phyloP scores from a whole-genome alignment of 352 stramenopile genomes.

The Elongisporangium prolatum region DNA sequence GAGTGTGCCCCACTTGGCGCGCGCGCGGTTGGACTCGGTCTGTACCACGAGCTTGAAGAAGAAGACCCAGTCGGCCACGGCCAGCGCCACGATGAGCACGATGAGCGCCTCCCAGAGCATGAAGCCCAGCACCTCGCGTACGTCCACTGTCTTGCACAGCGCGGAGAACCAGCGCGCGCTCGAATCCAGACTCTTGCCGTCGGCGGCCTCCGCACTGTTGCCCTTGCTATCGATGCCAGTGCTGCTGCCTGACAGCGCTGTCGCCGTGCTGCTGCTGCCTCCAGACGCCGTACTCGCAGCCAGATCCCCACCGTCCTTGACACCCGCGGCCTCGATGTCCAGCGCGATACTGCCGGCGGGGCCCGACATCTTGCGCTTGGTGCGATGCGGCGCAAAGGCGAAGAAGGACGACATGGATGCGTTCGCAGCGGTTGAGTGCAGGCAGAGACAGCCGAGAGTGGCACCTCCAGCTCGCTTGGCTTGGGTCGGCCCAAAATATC shows the following conservation, averaged over 20 bases:
- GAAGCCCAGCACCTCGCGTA: constrained; percentile 18
- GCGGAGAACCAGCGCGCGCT: constrained; percentile 1
- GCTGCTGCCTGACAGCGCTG: neutral
- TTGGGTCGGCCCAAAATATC: neutral
- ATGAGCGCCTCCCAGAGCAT: constrained; percentile 16
- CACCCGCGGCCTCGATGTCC: constrained; percentile 14
- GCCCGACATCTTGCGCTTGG: constrained; percentile 64
- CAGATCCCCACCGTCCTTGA: constrained; percentile 6
- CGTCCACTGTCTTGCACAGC: constrained; percentile 9
- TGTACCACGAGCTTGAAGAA: constrained; percentile 27
- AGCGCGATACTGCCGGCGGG: constrained; percentile 24
- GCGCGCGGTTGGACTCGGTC: constrained; percentile 8
- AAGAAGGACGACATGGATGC: constrained; percentile 17
- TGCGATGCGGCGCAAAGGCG: constrained; percentile 16
- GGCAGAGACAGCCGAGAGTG: neutral
- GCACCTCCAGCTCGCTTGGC: no score
- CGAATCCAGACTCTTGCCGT: neutral
- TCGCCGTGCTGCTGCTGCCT: constrained; percentile 5
- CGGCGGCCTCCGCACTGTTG: neutral
- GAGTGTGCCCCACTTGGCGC: constrained; percentile 8
- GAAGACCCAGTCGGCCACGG: constrained; percentile 19
- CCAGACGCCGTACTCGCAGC: constrained; percentile 6
- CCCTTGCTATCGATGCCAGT: neutral
- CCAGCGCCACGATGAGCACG: constrained; percentile 20
- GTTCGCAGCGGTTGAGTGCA: neutral